Evolutionary conservation across 352 stramenopile genomes (phyloP).

Genomic region (Plasmopara halstedii): DNA sequence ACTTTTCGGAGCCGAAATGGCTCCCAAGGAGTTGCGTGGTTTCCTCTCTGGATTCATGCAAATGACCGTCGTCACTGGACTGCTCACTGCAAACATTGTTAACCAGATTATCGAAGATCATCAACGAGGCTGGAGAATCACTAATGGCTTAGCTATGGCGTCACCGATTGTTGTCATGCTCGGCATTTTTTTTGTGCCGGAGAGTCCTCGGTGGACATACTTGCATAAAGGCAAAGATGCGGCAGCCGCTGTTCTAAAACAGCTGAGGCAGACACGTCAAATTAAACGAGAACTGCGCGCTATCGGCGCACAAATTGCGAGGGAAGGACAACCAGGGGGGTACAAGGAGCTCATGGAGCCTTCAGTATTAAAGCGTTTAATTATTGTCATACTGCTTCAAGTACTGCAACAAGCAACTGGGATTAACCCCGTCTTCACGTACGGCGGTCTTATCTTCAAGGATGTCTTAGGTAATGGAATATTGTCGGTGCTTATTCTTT

Average conservation of each 20-base stretch:
- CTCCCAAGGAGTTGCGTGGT: constrained; percentile 49
- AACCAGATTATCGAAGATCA: constrained; percentile 35
- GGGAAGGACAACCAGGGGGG: constrained; percentile 20
- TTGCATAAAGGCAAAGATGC: constrained; percentile 35
- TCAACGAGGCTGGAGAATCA: constrained; percentile 32
- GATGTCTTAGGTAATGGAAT: constrained; percentile 34
- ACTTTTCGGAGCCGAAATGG: constrained; percentile 50
- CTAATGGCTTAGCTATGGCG: constrained; percentile 33
- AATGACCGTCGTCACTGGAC: constrained; percentile 45
- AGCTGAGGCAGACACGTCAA: constrained; percentile 33
- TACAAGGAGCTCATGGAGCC: constrained; percentile 42
- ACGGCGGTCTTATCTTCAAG: constrained; percentile 45
- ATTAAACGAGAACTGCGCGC: constrained; percentile 34
- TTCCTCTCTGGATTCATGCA: constrained; percentile 68
- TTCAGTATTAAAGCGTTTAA: constrained; percentile 28
- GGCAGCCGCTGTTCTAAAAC: constrained; percentile 29
- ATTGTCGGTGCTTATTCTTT: constrained; percentile 36
- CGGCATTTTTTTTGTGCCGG: constrained; percentile 36
- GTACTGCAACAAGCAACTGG: constrained; percentile 42
- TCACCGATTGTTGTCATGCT: constrained; percentile 44
- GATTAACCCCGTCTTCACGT: constrained; percentile 44
- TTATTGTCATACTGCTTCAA: constrained; percentile 39
- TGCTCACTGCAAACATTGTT: constrained; percentile 35
- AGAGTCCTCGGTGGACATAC: constrained; percentile 32
- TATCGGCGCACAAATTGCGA: constrained; percentile 36